A percentile compares a stretch with the other conserved stretches of the same genome.
Evolutionary conservation across 1,284 basidiomycete species (phyloP).

Genomic region (Cutaneotrichosporon cutaneum): DNA sequence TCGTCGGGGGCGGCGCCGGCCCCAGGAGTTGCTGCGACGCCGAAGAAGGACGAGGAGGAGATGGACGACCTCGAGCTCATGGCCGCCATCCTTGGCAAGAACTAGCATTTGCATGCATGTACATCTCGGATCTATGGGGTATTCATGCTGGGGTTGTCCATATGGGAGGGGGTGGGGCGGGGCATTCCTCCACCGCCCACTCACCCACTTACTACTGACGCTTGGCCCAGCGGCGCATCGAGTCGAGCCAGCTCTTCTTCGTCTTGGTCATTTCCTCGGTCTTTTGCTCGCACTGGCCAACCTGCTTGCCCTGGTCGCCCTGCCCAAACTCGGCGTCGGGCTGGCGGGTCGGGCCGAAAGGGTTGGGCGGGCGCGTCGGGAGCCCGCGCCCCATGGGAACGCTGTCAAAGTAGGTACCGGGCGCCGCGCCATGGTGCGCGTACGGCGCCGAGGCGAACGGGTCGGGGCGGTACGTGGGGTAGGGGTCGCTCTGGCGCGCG

Average conservation of each 20-base stretch:
- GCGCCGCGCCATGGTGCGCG: neutral
- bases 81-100: constrained; percentile 19
- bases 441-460: too few species aligned
- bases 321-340: neutral
- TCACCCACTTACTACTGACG: neutral
- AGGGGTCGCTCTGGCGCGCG: too few species aligned
- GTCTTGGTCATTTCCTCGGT: neutral
- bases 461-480: too few species aligned
- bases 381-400: neutral
- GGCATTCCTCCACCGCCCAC: neutral
- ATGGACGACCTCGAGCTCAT: constrained; percentile 37
- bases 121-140: constrained; percentile 4
- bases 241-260: neutral
- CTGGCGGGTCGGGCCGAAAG: neutral
- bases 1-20: constrained; percentile 3
- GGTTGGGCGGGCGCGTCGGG: neutral
- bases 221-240: neutral
- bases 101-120: constrained; percentile 14
- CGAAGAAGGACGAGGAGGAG: constrained; percentile 22
- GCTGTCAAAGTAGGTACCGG: too few species aligned
- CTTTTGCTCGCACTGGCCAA: neutral
- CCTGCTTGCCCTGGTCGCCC: neutral
- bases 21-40: neutral
- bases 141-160: neutral
- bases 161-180: neutral